A percentile compares a stretch with the other conserved stretches of the same genome.
Evolutionary conservation across 495 filamentous ascomycete genomes (phyloP).

Genomic region (Penicillium dipodomyicola): DNA sequence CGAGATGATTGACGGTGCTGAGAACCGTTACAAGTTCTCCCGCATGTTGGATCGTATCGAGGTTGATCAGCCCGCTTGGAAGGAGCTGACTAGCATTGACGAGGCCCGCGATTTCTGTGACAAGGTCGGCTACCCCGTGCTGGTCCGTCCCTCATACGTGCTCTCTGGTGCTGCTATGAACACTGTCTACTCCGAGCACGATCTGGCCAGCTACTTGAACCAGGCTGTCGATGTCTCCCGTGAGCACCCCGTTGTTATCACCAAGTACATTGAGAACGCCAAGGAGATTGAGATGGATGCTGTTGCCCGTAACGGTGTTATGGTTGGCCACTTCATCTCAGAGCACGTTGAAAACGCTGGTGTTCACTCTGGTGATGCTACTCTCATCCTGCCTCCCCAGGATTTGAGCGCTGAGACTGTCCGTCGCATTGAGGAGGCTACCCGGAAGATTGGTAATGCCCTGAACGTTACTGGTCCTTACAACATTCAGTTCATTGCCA

Average conservation of each 20-base stretch:
- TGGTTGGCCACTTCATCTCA: slow-evolving; percentile 91
- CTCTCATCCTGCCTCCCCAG: slow-evolving; percentile 92
- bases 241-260: slow-evolving; percentile 98
- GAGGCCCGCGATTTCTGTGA: slow-evolving; percentile 84
- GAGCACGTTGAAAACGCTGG: slow-evolving; percentile 98
- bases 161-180: slow-evolving; percentile 99
- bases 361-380: slow-evolving; percentile 97
- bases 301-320: slow-evolving; percentile 80
- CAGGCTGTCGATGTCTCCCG: slow-evolving; percentile 90
- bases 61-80: slow-evolving; percentile 96
- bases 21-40: slow-evolving; percentile 99
- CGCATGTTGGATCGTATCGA: slow-evolving; percentile 92
- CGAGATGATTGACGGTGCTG: slow-evolving; percentile 97
- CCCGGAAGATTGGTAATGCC: slow-evolving; percentile 89
- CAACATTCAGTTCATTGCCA: slow-evolving; percentile 99
- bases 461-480: slow-evolving; percentile 95
- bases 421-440: slow-evolving; percentile 87
- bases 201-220: slow-evolving; percentile 85
- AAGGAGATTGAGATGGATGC: slow-evolving; percentile 98
- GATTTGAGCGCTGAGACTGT: slow-evolving; percentile 90
- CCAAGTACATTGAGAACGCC: slow-evolving; percentile 96
- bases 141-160: slow-evolving; percentile 95
- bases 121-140: slow-evolving; percentile 86
- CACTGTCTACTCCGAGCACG: slow-evolving; percentile 89
- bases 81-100: slow-evolving; percentile 88